Evolutionary conservation across 1,139 yeast genomes (phyloP).

Genomic region (Diutina ranongensis): DNA sequence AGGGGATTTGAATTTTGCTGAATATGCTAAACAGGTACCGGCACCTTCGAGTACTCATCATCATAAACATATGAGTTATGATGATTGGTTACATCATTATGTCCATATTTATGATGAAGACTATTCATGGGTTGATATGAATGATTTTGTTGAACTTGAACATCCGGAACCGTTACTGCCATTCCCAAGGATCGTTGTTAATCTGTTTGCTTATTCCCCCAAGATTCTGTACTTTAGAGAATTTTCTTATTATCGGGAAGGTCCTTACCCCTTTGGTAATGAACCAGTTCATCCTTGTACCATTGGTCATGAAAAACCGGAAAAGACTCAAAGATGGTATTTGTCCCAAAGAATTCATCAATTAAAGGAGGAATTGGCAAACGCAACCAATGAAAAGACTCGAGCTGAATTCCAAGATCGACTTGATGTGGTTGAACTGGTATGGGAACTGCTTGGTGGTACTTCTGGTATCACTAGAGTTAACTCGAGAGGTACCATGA

Average conservation of each 20-base stretch:
- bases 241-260: constrained; percentile 33
- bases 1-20: background rate
- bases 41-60: background rate
- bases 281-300: constrained; percentile 61
- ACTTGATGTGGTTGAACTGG: constrained; percentile 5
- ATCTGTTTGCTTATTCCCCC: constrained; percentile 66
- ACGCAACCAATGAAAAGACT: constrained; percentile 7
- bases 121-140: constrained; percentile 63
- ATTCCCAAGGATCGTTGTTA: constrained; percentile 44
- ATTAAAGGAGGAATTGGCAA: constrained; percentile 33
- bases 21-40: background rate
- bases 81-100: background rate
- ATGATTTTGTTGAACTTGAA: constrained; percentile 73
- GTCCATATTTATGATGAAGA: constrained; percentile 34
- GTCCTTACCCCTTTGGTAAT: constrained; percentile 55
- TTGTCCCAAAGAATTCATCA: constrained; percentile 27
- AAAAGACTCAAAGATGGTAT: background rate
- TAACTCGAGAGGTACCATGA: background rate
- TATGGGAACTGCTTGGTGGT: background rate
- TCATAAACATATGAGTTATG: background rate
- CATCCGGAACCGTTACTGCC: constrained; percentile 12
- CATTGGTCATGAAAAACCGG: constrained; percentile 25
- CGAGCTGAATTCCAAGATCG: background rate
- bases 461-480: background rate
- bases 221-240: constrained; percentile 67